phyloP scores from a whole-genome alignment of 192 early-diverging fungal species.

The Backusella macrospora region DNA sequence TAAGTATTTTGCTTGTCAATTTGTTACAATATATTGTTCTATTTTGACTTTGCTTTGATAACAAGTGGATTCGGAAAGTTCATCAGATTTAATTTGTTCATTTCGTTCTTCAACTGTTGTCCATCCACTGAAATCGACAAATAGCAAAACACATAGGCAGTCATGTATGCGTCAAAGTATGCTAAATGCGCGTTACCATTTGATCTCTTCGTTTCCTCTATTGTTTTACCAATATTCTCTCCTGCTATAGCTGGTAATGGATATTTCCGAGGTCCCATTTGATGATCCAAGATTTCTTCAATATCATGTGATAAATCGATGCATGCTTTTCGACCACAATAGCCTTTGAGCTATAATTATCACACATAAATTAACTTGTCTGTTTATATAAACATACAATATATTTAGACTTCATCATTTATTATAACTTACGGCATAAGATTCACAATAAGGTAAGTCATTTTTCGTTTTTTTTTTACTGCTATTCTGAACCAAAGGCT shows the following conservation, averaged over 20 bases:
- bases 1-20: background rate
- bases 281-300: constrained; percentile 81
- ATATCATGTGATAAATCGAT: constrained; percentile 86
- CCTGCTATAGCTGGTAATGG: constrained; percentile 6
- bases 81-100: constrained; percentile 87
- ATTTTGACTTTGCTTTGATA: background rate
- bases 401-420: background rate
- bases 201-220: constrained; percentile 45
- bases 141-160: constrained; percentile 84
- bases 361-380: background rate
- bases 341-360: constrained; percentile 67
- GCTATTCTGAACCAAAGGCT: background rate
- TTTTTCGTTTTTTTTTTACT: constrained; percentile 39
- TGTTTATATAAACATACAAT: background rate
- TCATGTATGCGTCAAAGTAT: constrained; percentile 97
- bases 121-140: constrained; percentile 24
- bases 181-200: constrained; percentile 67
- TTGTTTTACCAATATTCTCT: constrained; percentile 13
- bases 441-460: constrained; percentile 63
- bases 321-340: constrained; percentile 66
- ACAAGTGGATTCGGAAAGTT: constrained; percentile 72
- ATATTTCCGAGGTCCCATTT: constrained; percentile 23
- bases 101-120: constrained; percentile 48
- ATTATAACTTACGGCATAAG: constrained; percentile 6
- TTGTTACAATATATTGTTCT: background rate